Conservation (phyloP, 768 basidiomycete species). For the Phanerochaete sordida region DNA sequence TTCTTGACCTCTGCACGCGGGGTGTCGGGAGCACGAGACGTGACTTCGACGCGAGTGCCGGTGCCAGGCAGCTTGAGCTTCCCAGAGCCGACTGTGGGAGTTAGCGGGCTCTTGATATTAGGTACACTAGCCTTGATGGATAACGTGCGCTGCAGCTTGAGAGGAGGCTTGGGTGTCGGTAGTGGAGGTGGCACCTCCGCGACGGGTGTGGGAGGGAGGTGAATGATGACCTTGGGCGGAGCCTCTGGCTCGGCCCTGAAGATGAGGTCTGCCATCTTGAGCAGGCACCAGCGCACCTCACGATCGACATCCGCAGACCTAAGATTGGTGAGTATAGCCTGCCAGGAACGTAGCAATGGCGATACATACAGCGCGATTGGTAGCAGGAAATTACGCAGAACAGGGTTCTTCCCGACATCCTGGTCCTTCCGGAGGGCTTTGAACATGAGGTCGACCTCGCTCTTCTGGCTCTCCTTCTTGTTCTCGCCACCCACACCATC, state of each 20-base stretch:
- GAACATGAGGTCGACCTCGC: constrained; percentile 80
- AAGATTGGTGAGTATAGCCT: too few species aligned
- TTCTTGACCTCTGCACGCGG: constrained; percentile 9
- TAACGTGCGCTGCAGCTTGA: constrained; percentile 34
- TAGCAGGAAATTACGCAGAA: constrained; percentile 76
- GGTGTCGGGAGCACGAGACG: constrained; percentile 27
- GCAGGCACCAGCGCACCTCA: constrained; percentile 86
- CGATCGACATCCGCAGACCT: constrained; percentile 78
- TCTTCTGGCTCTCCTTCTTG: constrained; percentile 73
- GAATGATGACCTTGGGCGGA: constrained; percentile 82
- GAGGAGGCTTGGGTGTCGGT: constrained; percentile 43
- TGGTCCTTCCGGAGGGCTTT: constrained; percentile 85
- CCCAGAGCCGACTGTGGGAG: constrained; percentile 33
- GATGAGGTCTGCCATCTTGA: constrained; percentile 89
- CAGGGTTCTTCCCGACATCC: constrained; percentile 78
- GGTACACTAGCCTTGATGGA: constrained; percentile 33
- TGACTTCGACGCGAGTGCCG: constrained; percentile 21
- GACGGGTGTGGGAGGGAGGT: constrained; percentile 73
- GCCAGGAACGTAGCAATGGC: neutral
- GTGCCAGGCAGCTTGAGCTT: constrained; percentile 57
- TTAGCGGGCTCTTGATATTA: constrained; percentile 26
- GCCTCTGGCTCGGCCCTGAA: constrained; percentile 81
- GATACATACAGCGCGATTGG: constrained; percentile 69
- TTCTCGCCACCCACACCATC: constrained; percentile 73
- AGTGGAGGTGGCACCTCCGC: constrained; percentile 55